These are phyloP conservation scores for Pachysandra terminalis DNA, from an alignment of 164 flowering plant genomes.

Conservation along the genomic window DNA sequence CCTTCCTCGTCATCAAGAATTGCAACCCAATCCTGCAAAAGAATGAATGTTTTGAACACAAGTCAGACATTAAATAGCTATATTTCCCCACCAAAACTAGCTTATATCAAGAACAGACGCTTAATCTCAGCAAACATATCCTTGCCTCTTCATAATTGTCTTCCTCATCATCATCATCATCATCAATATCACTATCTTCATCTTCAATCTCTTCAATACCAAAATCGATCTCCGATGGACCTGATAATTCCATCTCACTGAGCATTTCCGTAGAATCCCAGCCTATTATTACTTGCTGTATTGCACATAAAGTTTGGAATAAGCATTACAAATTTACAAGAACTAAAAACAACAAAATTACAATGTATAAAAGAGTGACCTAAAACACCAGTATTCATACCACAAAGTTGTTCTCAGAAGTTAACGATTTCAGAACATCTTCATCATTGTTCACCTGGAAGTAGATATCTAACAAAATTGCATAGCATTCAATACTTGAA, in stretches of 20 bases:
- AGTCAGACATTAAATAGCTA: background rate
- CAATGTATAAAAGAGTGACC: background rate
- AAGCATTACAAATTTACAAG: no score
- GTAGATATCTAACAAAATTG: conserved; percentile 61
- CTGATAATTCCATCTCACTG: conserved; percentile 63
- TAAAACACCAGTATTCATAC: no score
- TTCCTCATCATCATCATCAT: conserved; percentile 48
- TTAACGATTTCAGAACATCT: conserved; percentile 61
- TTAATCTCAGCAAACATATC: conserved; percentile 8
- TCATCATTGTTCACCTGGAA: conserved; percentile 74
- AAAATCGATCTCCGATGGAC: conserved; percentile 59
- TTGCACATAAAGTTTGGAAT: conserved; percentile 9
- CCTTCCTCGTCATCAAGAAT: conserved; percentile 68
- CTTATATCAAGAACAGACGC: background rate
- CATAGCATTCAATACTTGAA: conserved; percentile 18
- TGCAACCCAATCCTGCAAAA: conserved; percentile 70
- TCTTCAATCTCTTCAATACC: conserved; percentile 66
- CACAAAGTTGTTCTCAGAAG: conserved; percentile 71
- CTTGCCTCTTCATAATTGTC: conserved; percentile 31
- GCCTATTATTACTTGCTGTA: conserved; percentile 91
- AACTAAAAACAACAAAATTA: no score
- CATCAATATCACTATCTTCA: conserved; percentile 56
- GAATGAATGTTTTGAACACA: conserved; percentile 5
- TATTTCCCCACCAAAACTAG: background rate
- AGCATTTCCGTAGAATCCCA: conserved; percentile 67